Percentiles rank a stretch among this genome's conserved stretches.
Conservation (phyloP, 306 rosid genomes). For the Psophocarpus tetragonolobus region DNA sequence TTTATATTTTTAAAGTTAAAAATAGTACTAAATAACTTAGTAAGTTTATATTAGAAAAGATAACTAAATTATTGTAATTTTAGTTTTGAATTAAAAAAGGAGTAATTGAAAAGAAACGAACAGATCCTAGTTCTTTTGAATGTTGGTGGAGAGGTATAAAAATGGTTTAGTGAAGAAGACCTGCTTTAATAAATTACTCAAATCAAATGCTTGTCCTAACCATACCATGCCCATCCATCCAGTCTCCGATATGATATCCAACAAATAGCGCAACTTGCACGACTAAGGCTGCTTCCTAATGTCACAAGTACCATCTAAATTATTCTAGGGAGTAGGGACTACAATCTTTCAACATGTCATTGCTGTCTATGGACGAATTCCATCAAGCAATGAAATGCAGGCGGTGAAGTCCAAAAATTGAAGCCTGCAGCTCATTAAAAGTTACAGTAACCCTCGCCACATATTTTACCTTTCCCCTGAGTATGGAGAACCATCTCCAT, state of each 20-base stretch:
- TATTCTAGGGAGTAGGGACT: slow-evolving; percentile 40
- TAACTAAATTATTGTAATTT: background rate
- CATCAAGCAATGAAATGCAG: slow-evolving; percentile 25
- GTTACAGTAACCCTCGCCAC: background rate
- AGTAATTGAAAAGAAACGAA: background rate
- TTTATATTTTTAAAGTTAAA: background rate
- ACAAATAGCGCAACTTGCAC: slow-evolving; percentile 29
- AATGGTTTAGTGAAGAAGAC: background rate
- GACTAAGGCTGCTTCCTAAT: slow-evolving; percentile 16
- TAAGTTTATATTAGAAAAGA: background rate
- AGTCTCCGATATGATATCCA: slow-evolving; percentile 24
- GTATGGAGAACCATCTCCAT: slow-evolving; percentile 57
- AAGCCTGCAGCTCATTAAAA: slow-evolving; percentile 5
- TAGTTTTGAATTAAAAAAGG: background rate
- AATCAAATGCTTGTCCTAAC: slow-evolving; percentile 16
- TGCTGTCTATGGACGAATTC: slow-evolving; percentile 11
- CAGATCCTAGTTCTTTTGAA: background rate
- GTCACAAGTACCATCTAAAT: slow-evolving; percentile 8
- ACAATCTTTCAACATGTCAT: slow-evolving; percentile 38
- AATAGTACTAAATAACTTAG: background rate
- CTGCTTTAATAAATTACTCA: slow-evolving; percentile 15
- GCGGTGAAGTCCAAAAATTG: background rate
- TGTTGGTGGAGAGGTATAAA: background rate
- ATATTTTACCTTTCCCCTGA: slow-evolving; percentile 15
- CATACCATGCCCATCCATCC: slow-evolving; percentile 3